Percentiles rank a stretch among this genome's conserved stretches.
Conservation (phyloP, 1,284 basidiomycete genomes). For the Rhodotorula sp. region DNA sequence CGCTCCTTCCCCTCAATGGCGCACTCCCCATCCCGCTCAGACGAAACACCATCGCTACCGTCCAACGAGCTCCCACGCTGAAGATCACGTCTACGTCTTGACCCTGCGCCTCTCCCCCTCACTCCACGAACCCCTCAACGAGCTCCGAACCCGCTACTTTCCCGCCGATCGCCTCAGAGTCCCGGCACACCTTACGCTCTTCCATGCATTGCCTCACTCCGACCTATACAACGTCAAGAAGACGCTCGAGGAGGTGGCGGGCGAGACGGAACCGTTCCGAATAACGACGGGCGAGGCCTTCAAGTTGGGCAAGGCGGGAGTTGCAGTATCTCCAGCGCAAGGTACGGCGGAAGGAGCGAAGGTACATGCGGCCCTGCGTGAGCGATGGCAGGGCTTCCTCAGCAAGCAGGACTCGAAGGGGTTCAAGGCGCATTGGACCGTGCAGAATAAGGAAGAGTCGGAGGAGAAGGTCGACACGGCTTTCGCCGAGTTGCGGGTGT, state of each 20-base stretch:
- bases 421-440: conserved; percentile 32
- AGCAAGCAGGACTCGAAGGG: conserved; percentile 27
- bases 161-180: conserved; percentile 25
- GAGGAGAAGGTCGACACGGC: conserved; percentile 18
- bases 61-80: conserved; percentile 6
- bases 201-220: conserved; percentile 29
- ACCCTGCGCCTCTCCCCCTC: conserved; percentile 20
- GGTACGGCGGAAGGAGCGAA: conserved; percentile 10
- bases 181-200: conserved; percentile 27
- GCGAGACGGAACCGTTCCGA: conserved; percentile 5
- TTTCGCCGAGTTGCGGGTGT: conserved; percentile 1
- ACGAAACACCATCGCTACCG: conserved; percentile 23
- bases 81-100: conserved; percentile 28
- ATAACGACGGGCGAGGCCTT: conserved; percentile 17
- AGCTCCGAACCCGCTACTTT: conserved; percentile 23
- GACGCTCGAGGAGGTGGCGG: background rate
- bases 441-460: conserved; percentile 26
- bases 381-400: conserved; percentile 15
- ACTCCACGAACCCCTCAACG: conserved; percentile 23
- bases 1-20: conserved; percentile 14
- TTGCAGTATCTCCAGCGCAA: conserved; percentile 17
- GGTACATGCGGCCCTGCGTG: conserved; percentile 19
- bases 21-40: background rate
- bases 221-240: background rate
- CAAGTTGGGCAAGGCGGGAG: conserved; percentile 27